Evolutionary conservation across 2,329 filamentous ascomycete species (phyloP), one percentile per base, ranked within the genome.

Genomic region (Cytospora piceae): DNA sequence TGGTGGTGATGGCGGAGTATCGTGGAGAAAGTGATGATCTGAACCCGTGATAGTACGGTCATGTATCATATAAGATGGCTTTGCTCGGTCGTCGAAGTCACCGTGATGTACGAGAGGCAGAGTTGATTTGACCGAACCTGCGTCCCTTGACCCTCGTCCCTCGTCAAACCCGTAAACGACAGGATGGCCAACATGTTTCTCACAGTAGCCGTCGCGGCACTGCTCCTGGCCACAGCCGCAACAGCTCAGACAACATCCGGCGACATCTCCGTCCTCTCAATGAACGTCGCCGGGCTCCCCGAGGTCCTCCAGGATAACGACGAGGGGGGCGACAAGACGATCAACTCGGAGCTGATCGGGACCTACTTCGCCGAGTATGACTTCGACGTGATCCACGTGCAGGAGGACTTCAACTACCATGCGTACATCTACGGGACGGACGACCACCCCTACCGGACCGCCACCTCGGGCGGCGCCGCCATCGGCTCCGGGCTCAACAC

Each of bases 331-430:
- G 83, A 88, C 74, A 90, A 90, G 76, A 76, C 78, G 0, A 79
- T 78, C 8, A 90, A 90, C 74, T 80, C 86, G 1, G 77, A 77
- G 12, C 74, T 76, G 32, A 88, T 90, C 58, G 88, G 88, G 0
- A 72, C 79, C 5, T 78, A 83, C 61, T 85, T 90, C 70, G 77
- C 83, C 6, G 69, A 84, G 71, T 83, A 87, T 65, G 80, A 76
- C 64, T 88, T 85, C 75, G 85, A 88, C 69, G 76, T 90, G 32
- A 86, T 90, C 72, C 81, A 91, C 69, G 77, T 88, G 17, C 88
- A 91, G 73, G 88, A 90, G 78, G 82, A 90, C 73, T 90, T 90
- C 79, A 89, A 89, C 76, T 90, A 86, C 74, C 87, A 91, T 70
- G 83, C 85, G 11, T 80, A 81, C 64, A 82, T 91, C 69, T 90